Base-by-base conservation (phyloP, 441 rosid genomes). In the Populus hybrid region DNA sequence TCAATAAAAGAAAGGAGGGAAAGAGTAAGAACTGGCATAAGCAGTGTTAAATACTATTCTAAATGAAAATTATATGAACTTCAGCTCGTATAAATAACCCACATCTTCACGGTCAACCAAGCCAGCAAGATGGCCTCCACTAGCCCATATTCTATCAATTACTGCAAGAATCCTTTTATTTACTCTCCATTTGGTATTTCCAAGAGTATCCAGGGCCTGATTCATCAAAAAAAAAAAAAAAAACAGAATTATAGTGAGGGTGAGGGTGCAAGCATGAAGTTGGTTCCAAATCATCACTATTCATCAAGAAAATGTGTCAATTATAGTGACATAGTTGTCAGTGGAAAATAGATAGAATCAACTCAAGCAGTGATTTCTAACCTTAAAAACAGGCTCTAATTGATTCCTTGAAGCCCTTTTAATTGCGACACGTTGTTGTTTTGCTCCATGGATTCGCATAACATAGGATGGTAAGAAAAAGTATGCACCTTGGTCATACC, bases 371-470 rank as follows among this genome's bases (percentile, higher is more conserved):
- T 16, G 77, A 74, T 76, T 73, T 78, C 89, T 80, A 81, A 96
- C 99, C 98, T 94, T 87, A 83, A 87, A 97, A 80, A 94, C 90
- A 57, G 89, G 87, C 77, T 87, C 84, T 80, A 97, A 80, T 83
- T 94, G 93, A 71, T 82, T 79, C 80, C 73, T 77, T 70, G 95
- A 86, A 77, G 98, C 85, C 90, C 86, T 83, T 90, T 81, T 92
- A 46, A 97, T 65, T 23, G 88, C 75, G 30, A 80, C 83, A n/a
- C 95, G 93, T 71, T 88, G 98, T 80, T 92, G 95, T 85, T 80
- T 94, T 67, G 99, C 91, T 84, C 98, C 98, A 85, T 93, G 99
- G 24, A 88, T 94, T 76, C 97, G 91, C 99, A 97, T 94, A 81
- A 89, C 79, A 84, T 83, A 89, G n/a, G 98, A 94, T 72, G 97